These are phyloP conservation scores for Raddia distichophylla DNA, from an alignment of 176 grass and related monocot species.

Conservation along the genomic window DNA sequence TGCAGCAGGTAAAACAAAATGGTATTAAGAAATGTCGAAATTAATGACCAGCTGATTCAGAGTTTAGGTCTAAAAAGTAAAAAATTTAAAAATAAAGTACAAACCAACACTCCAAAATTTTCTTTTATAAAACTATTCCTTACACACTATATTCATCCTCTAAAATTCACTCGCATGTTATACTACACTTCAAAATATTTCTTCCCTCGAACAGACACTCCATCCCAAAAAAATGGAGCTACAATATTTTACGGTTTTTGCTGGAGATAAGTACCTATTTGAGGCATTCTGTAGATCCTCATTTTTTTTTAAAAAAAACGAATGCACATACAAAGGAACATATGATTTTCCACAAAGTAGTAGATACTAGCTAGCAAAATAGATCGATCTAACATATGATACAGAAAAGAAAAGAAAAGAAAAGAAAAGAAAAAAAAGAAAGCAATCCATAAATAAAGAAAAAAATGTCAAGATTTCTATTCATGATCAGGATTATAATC, in stretches of 20 bases:
- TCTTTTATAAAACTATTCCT: too few species aligned
- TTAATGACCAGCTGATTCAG: neutral
- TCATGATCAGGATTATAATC: neutral
- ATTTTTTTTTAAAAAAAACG: neutral
- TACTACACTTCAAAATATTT: too few species aligned
- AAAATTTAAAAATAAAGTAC: neutral
- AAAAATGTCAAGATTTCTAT: neutral
- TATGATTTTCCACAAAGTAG: neutral
- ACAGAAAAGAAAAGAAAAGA: neutral
- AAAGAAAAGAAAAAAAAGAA: neutral
- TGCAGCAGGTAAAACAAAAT: neutral
- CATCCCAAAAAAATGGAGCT: too few species aligned
- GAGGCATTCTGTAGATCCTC: neutral
- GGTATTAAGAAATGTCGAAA: neutral
- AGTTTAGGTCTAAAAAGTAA: neutral
- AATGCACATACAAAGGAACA: neutral
- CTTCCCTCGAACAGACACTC: too few species aligned
- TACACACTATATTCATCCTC: too few species aligned
- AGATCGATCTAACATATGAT: constrained; percentile 13
- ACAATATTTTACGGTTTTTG: too few species aligned
- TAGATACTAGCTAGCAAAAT: neutral
- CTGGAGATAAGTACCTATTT: neutral
- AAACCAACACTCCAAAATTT: neutral
- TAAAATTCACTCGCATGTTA: too few species aligned
- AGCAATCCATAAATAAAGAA: neutral